Evolutionary conservation across 345 rosid genomes (phyloP).

Genomic region (Limnanthes douglasii): DNA sequence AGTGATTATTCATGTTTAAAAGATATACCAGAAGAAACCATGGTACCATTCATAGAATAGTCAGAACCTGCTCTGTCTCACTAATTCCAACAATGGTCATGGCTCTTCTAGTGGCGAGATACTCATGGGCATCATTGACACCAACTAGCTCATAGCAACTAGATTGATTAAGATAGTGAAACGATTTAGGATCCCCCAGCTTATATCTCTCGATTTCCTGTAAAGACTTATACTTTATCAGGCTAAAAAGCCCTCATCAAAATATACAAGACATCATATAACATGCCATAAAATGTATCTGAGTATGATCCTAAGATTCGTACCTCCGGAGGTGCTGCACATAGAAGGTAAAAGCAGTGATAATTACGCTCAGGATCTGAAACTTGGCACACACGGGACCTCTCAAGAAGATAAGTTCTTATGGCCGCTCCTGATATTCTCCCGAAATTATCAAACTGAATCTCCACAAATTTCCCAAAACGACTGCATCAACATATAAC

Average conservation of each 20-base stretch:
- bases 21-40: constrained; percentile 3
- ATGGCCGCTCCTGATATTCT: constrained; percentile 93
- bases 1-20: constrained; percentile 2
- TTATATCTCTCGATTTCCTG: constrained; percentile 80
- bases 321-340: constrained; percentile 83
- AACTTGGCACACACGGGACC: constrained; percentile 94
- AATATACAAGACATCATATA: constrained; percentile 3
- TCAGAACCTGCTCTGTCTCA: constrained; percentile 58
- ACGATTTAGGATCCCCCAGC: constrained; percentile 68
- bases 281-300: neutral
- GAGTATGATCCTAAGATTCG: constrained; percentile 5
- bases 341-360: constrained; percentile 87
- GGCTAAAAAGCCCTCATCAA: constrained; percentile 8
- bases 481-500: constrained; percentile 39
- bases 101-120: constrained; percentile 71
- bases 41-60: constrained; percentile 2
- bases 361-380: constrained; percentile 88
- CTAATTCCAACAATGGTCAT: constrained; percentile 83
- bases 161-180: constrained; percentile 93
- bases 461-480: constrained; percentile 91
- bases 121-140: constrained; percentile 54
- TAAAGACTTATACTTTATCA: constrained; percentile 8
- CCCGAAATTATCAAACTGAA: constrained; percentile 66
- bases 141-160: constrained; percentile 65
- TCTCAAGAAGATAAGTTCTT: constrained; percentile 87